These are phyloP conservation scores for Galerina marginata DNA, from an alignment of 768 basidiomycete genomes.

Conservation along the genomic window DNA sequence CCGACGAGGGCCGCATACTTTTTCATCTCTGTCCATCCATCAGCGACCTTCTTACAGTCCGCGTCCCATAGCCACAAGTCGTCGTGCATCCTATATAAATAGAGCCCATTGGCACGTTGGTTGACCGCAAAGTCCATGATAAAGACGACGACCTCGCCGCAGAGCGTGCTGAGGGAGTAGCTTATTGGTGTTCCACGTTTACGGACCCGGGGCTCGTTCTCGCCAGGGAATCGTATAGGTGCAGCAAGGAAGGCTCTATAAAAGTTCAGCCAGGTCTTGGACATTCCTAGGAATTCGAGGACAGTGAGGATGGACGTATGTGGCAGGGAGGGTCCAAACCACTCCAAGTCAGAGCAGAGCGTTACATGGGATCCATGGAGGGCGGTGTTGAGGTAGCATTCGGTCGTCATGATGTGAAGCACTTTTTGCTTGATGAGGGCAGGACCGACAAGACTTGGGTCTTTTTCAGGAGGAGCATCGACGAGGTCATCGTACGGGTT, in stretches of 20 bases:
- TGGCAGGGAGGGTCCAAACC: conserved; percentile 48
- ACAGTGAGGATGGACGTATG: conserved; percentile 45
- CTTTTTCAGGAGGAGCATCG: no score
- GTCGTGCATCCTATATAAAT: conserved; percentile 50
- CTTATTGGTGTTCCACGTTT: conserved; percentile 48
- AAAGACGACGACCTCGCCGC: no score
- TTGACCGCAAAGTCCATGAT: conserved; percentile 20
- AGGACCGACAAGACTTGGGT: background rate
- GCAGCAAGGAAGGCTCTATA: conserved; percentile 39
- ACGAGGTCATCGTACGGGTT: no score
- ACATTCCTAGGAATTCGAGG: conserved; percentile 44
- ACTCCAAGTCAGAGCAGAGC: conserved; percentile 47
- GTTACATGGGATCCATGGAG: conserved; percentile 39
- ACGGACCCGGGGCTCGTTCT: conserved; percentile 36
- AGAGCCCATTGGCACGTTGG: conserved; percentile 45
- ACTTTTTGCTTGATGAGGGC: conserved; percentile 39
- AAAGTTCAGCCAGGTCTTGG: conserved; percentile 38
- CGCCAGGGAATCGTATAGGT: conserved; percentile 37
- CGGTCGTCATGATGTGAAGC: conserved; percentile 30
- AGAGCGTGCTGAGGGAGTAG: conserved; percentile 32
- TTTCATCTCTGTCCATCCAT: conserved; percentile 47
- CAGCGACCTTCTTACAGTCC: conserved; percentile 34
- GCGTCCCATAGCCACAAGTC: conserved; percentile 51
- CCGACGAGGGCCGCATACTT: conserved; percentile 43
- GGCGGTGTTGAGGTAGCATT: conserved; percentile 36